Evolutionary conservation across 306 rosid species (phyloP), one percentile per base, ranked within the genome.

Genomic region (Citrullus mucosospermus): DNA sequence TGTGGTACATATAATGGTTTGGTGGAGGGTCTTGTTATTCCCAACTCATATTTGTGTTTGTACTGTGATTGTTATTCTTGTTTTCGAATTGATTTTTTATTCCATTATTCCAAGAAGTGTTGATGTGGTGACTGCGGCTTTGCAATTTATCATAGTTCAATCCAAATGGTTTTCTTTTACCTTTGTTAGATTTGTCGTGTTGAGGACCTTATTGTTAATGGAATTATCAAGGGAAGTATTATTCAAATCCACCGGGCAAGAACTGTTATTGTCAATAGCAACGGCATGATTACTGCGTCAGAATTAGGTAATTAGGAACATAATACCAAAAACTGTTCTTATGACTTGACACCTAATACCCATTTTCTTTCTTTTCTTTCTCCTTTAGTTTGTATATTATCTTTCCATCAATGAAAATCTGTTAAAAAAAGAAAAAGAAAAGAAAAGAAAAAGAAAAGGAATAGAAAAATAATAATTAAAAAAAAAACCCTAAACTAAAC

Each of bases 211-310:
- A 85, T 91, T 84, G 97, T 95, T 72, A 85, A 83, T 86, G 98
- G 98, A 44, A 50, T 86, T 62, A 86, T 95, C 83, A 91, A 86
- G 88, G 98, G 98, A 84, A 95, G 97, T 82, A 81, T 95, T 72
- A 85, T 95, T 87, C 98, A 95, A 85, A 92, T 95, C 83, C 97
- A 95, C 89, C 88, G 98, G 91, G 98, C 97, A 59, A 91, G 97
- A 87, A 91, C 96, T 74, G 90, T 95, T 76, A 89, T 92, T 83
- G 85, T 92, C 84, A 93, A 85, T 75, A 61, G 82, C 16, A 85
- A 82, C 77, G 98, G 97, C 76, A 66, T 84, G 83, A 86, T 95
- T 63, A 87, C 96, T 15, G 90, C 97, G 80, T 92, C 97, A 50
- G 90, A 88, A 73, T 83, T 91, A 85, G 97, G 98, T 95, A 85